Percentiles rank a stretch among this genome's conserved stretches.
These are phyloP conservation scores for Phytopythium helicoides DNA, from an alignment of 352 stramenopile genomes.

Conservation along the genomic window DNA sequence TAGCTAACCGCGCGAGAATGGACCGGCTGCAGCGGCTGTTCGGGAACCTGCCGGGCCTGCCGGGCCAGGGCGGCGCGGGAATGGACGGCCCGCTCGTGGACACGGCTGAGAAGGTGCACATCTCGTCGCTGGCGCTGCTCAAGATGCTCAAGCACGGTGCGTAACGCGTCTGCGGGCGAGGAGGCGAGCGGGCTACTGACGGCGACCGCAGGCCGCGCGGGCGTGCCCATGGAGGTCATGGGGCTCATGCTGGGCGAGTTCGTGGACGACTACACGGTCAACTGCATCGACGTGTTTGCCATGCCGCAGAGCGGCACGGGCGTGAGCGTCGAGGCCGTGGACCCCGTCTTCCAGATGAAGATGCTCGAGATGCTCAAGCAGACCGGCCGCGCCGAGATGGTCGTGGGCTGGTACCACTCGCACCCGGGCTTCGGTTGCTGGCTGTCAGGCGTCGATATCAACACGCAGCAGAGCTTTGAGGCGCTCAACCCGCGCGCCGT, in stretches of 20 bases:
- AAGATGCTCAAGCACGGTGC: slow-evolving; percentile 99
- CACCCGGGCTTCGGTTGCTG: slow-evolving; percentile 99
- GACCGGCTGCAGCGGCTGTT: slow-evolving; percentile 86
- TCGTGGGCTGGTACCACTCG: slow-evolving; percentile 99
- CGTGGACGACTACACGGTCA: slow-evolving; percentile 99
- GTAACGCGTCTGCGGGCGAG: no score
- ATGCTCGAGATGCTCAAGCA: slow-evolving; percentile 99
- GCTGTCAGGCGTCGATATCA: slow-evolving; percentile 99
- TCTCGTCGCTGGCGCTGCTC: slow-evolving; percentile 97
- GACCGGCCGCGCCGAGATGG: slow-evolving; percentile 94
- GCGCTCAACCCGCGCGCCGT: slow-evolving; percentile 97
- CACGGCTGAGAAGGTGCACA: slow-evolving; percentile 99
- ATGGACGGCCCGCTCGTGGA: slow-evolving; percentile 93
- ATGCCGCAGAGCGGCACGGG: slow-evolving; percentile 98
- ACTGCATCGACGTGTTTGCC: slow-evolving; percentile 99
- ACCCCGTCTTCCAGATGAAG: slow-evolving; percentile 99
- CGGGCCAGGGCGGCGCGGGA: slow-evolving; percentile 63
- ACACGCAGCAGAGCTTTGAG: slow-evolving; percentile 99
- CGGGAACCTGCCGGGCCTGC: slow-evolving; percentile 77
- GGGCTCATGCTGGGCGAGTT: slow-evolving; percentile 99
- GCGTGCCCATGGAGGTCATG: slow-evolving; percentile 99
- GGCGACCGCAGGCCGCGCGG: slow-evolving; percentile 78
- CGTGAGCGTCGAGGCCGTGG: slow-evolving; percentile 97
- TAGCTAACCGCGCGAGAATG: slow-evolving; percentile 41
- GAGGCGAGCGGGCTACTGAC: no score